Base-by-base conservation (phyloP, 257 asterid genomes). In the Misopates orontium region DNA sequence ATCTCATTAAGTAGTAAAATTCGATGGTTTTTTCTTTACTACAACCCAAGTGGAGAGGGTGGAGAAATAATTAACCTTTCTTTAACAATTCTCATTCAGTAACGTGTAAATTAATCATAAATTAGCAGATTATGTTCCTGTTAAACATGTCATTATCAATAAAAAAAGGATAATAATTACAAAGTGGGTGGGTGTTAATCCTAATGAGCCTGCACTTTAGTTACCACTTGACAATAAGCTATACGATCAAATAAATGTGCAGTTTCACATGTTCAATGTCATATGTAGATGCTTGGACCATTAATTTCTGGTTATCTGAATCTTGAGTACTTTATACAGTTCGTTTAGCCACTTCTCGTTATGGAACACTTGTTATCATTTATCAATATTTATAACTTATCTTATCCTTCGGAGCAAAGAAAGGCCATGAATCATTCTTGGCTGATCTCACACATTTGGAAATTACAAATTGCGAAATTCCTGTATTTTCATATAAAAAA, bases 161-260 rank as follows among this genome's bases (percentile, higher is more conserved):
- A 69, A 39, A 20, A 19, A 32, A 13, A n/a, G n/a, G n/a, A 40
- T 23, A 67, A 56, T 62, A 55, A 61, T 62, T 50, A 71, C 56
- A 17, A 8, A 49, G 31, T 14, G 13, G 44, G 62, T 45, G 66
- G 72, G 83, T 78, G 83, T 66, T 71, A 63, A 75, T 74, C 79
- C 77, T 71, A 74, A 73, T 78, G 62, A 62, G 77, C 73, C 20
- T 66, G 69, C 83, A 78, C 83, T 57, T 73, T 67, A 56, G 13
- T 66, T 56, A 49, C 55, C 62, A 28, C 36, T 28, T 2, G 36
- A 28, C 36, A 28, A 28, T 28, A 28, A 28, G 36, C 36, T 28
- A 28, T 28, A 28, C 6, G 36, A 28, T 28, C 2, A 28, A 28
- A 28, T 2, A 28, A 36, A 36, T 3, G 42, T 36, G 36, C 42